Evolutionary conservation across 176 grass and related monocot species (phyloP).

Genomic region (Eleusine coracana): DNA sequence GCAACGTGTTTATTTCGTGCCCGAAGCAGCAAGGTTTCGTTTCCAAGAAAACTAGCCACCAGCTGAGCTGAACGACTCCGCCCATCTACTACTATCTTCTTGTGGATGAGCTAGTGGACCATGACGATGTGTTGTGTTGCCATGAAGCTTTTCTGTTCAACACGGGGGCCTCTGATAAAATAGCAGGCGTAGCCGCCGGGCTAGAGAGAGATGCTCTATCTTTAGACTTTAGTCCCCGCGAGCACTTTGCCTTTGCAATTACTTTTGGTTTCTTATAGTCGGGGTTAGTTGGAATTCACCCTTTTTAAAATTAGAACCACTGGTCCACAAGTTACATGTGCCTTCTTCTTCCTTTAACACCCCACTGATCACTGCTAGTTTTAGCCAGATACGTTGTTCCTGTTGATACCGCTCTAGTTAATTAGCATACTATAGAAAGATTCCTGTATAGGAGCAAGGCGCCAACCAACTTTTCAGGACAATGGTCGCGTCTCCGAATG

Average conservation of each 20-base stretch:
- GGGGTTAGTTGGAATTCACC: background rate
- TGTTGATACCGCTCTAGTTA: too few relatives aligned
- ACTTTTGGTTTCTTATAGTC: background rate
- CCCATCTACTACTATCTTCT: too few relatives aligned
- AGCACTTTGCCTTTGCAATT: slow-evolving; percentile 5
- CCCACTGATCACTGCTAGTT: too few relatives aligned
- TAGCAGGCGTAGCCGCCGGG: background rate
- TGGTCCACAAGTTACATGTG: slow-evolving; percentile 7
- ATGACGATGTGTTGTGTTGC: too few relatives aligned
- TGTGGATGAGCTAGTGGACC: too few relatives aligned
- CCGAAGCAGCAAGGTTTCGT: background rate
- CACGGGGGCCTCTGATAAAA: too few relatives aligned
- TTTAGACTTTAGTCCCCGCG: background rate
- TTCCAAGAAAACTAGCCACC: background rate
- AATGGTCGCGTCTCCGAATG: background rate
- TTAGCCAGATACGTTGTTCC: too few relatives aligned
- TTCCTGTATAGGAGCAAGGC: background rate
- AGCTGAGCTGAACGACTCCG: background rate
- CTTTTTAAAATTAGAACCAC: background rate
- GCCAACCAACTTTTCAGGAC: background rate
- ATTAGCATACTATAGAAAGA: too few relatives aligned
- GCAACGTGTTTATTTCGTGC: slow-evolving; percentile 27
- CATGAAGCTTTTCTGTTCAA: background rate
- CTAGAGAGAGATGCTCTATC: background rate
- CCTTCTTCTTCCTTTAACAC: too few relatives aligned